A percentile compares a stretch with the other conserved stretches of the same genome.
Conservation (phyloP, 2,329 filamentous ascomycete species). For the Microsporum ferrugineum region DNA sequence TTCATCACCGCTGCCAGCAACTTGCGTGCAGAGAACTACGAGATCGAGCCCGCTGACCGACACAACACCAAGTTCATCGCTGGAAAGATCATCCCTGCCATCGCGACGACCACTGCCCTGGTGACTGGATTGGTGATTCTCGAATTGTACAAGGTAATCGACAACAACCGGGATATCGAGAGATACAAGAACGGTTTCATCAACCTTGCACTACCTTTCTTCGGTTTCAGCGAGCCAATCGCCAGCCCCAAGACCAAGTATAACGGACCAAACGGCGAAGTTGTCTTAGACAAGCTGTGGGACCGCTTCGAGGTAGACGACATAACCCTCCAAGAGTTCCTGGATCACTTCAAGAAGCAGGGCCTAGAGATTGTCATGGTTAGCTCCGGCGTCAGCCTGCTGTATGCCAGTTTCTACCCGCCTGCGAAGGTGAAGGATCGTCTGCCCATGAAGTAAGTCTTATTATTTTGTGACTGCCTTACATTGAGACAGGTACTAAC, state of each 20-base stretch:
- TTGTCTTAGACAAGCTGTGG: conserved; percentile 91
- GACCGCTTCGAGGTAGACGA: conserved; percentile 88
- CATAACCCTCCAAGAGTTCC: conserved; percentile 71
- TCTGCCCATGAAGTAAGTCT: conserved; percentile 54
- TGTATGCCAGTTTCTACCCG: conserved; percentile 90
- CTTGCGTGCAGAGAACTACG: conserved; percentile 93
- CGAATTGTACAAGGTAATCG: conserved; percentile 91
- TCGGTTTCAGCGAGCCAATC: conserved; percentile 96
- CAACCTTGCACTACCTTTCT: conserved; percentile 92
- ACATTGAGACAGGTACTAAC: neutral
- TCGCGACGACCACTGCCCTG: conserved; percentile 90
- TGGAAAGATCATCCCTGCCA: conserved; percentile 97
- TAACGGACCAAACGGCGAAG: conserved; percentile 62
- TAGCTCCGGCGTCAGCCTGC: conserved; percentile 87
- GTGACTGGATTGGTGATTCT: conserved; percentile 88
- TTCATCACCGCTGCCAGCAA: conserved; percentile 98
- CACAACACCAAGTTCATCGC: conserved; percentile 99
- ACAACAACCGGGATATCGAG: conserved; percentile 92
- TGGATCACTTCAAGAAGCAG: conserved; percentile 68
- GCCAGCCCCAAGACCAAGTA: conserved; percentile 88
- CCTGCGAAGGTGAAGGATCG: conserved; percentile 73
- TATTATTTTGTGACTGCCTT: neutral
- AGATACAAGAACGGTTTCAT: conserved; percentile 99
- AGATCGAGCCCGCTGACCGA: conserved; percentile 79
- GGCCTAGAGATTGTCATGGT: conserved; percentile 83